Evolutionary conservation across 2,329 filamentous ascomycete species (phyloP).

Genomic region (Leptographium wingfieldii): DNA sequence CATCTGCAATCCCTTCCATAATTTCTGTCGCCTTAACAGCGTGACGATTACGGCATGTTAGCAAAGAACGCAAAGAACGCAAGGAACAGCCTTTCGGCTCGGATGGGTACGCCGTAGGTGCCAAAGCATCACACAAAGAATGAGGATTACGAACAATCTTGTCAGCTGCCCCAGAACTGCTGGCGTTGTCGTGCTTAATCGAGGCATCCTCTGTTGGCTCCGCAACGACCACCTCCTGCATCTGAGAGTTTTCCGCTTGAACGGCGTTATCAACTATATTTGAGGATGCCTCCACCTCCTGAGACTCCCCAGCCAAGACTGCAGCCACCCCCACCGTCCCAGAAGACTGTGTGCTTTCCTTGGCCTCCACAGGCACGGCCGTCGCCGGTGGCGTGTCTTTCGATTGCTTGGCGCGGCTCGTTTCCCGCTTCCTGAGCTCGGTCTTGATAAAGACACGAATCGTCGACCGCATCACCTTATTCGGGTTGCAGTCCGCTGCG

Average conservation of each 20-base stretch:
- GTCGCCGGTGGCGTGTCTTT: constrained; percentile 25
- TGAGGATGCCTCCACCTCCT: constrained; percentile 2
- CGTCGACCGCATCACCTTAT: constrained; percentile 85
- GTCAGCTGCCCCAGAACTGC: constrained; percentile 6
- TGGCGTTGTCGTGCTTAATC: constrained; percentile 2
- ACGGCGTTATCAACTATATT: constrained; percentile 8
- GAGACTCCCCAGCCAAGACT: constrained; percentile 5
- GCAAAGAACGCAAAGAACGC: neutral
- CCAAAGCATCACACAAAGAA: neutral
- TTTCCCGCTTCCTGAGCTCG: constrained; percentile 78
- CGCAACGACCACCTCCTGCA: constrained; percentile 7
- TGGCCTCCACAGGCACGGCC: constrained; percentile 28
- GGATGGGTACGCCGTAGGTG: neutral
- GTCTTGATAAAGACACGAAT: constrained; percentile 84
- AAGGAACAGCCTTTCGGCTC: neutral
- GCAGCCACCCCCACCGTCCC: constrained; percentile 5
- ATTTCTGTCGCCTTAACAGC: constrained; percentile 1
- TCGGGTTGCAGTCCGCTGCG: constrained; percentile 71
- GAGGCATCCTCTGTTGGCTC: constrained; percentile 4
- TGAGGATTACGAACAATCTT: constrained; percentile 10
- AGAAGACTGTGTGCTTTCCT: neutral
- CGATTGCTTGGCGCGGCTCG: constrained; percentile 39
- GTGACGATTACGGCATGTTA: constrained; percentile 6
- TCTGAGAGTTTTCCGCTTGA: constrained; percentile 4
- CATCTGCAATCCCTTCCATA: neutral